phyloP scores from a whole-genome alignment of 2,329 filamentous ascomycete species.

The Alternaria metachromatica region DNA sequence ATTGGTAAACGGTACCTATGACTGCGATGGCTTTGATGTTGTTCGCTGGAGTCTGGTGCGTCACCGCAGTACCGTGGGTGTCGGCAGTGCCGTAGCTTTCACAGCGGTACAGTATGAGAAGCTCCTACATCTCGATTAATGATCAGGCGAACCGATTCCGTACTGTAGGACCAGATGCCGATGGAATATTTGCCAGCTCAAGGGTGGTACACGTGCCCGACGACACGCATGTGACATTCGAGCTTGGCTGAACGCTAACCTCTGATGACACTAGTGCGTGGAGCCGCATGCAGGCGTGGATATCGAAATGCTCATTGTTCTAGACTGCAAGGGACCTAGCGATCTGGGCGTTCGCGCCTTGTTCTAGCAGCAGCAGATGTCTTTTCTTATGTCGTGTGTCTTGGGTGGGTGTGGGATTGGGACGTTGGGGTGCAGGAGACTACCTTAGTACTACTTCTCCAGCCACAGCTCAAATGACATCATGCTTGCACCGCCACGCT shows the following conservation, averaged over 20 bases:
- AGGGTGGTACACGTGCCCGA: neutral
- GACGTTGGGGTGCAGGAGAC: neutral
- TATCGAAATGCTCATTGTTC: neutral
- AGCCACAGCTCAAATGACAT: neutral
- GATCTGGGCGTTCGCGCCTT: neutral
- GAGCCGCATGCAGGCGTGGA: neutral
- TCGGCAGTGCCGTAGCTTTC: no score
- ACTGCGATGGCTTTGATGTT: no score
- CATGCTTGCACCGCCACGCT: neutral
- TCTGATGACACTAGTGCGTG: neutral
- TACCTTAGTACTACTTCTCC: neutral
- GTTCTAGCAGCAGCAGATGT: neutral
- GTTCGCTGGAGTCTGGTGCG: no score
- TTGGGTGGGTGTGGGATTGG: neutral
- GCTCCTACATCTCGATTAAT: no score
- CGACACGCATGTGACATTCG: neutral
- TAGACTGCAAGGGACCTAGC: neutral
- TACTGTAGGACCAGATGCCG: no score
- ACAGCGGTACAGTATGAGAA: no score
- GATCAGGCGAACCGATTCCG: no score
- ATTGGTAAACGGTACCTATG: no score
- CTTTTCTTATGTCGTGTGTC: neutral
- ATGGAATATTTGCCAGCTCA: neutral
- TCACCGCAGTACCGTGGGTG: no score
- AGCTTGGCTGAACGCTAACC: neutral